These are phyloP conservation scores for Debaryomycetaceae sp. DNA, from an alignment of 1,139 yeast species.

Conservation along the genomic window DNA sequence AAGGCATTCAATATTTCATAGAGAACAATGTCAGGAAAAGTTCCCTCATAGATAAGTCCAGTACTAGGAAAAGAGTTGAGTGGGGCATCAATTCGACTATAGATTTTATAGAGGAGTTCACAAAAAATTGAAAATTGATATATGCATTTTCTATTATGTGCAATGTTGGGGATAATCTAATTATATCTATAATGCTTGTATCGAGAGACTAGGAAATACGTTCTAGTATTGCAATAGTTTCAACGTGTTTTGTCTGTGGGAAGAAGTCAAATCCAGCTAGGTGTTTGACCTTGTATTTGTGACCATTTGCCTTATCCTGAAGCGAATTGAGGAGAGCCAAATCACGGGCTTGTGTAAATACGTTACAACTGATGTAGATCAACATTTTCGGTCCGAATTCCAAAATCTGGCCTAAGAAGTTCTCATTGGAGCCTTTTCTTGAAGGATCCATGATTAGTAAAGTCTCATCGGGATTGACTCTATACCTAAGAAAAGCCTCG, in stretches of 20 bases:
- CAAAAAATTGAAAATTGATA: conserved; percentile 13
- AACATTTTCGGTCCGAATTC: conserved; percentile 36
- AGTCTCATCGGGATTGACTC: conserved; percentile 28
- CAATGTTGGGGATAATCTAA: not conserved
- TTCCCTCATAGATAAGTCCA: conserved; percentile 52
- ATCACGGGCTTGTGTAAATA: conserved; percentile 47
- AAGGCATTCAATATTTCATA: conserved; percentile 73
- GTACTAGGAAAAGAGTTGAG: conserved; percentile 57
- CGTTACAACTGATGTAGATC: conserved; percentile 45
- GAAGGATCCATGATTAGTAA: conserved; percentile 47
- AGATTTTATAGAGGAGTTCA: conserved; percentile 52
- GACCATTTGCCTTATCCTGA: conserved; percentile 11
- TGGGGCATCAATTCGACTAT: conserved; percentile 66
- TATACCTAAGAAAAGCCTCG: conserved; percentile 19
- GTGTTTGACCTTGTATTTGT: conserved; percentile 26
- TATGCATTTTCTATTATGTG: not conserved
- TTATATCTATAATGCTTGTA: not conserved
- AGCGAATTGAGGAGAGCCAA: conserved; percentile 25
- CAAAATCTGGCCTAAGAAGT: conserved; percentile 32
- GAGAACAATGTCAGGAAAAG: conserved; percentile 50
- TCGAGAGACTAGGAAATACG: conserved; percentile 1
- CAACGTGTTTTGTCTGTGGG: conserved; percentile 49
- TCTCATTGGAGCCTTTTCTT: conserved; percentile 36
- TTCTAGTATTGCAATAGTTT: conserved; percentile 39
- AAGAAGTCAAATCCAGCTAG: conserved; percentile 45